Base-by-base conservation (phyloP, 768 basidiomycete genomes). In the Suillus bovinus region DNA sequence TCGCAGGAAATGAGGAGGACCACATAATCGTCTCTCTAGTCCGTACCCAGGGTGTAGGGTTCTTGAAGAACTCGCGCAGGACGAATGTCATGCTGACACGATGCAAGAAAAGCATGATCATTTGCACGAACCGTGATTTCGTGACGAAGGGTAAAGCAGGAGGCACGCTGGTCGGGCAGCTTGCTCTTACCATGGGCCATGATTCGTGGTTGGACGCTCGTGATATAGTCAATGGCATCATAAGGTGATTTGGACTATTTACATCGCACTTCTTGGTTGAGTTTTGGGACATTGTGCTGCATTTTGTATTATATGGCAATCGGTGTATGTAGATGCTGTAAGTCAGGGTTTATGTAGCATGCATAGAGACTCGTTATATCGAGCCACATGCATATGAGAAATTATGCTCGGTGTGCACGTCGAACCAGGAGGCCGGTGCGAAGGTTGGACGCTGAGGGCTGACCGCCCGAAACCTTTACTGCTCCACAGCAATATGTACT, bases 21-120 rank as follows among this genome's bases (percentile, higher is more conserved):
- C 81, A 82, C 49, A 86, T 93, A 59, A 82, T 93, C 58, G 75
- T 93, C 38, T 92, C 90, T 7, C 67, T 89, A 7, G 89, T 91
- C 10, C 80, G 89, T 24, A 79, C 89, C 1, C 64, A 73, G 5
- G 76, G 72, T 17, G 72, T 83, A 22, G 92, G 93, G 14, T 94
- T 94, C 66, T 76, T 94, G 24, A 74, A 70, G 16, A 86, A 84
- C 66, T 60, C 80, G 7, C 80, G 87, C 11, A 81, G 92, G 6
- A 89, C 87, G 53, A 94, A 94, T 82, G 92, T 94, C 49, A 91
- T 94, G 91, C 80, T 93, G 36, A 89, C 88, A 36, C 83, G 91
- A 24, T 92, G 87, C 78, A 88, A 87, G 71, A 71, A 73, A 54
- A 85, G 84, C 39, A 93, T 94, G 90, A 85, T 86, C 66, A 86